Conservation (phyloP, 1,139 yeast species). For the Candida sp. region DNA sequence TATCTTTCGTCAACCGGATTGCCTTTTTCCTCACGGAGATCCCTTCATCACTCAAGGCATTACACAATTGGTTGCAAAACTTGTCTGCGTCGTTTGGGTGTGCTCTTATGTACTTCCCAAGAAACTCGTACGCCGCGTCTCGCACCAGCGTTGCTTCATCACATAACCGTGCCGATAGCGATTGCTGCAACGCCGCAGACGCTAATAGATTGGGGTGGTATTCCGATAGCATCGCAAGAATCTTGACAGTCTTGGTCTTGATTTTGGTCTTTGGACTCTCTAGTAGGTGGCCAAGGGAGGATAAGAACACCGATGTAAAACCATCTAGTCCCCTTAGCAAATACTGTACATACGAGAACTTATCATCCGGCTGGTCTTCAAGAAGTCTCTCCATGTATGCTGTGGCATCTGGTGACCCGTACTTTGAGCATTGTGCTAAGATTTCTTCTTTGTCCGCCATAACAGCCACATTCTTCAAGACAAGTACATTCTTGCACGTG, state of each 20-base stretch:
- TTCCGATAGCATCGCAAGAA: constrained; percentile 49
- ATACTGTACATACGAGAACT: background rate
- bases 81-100: constrained; percentile 50
- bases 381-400: background rate
- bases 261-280: constrained; percentile 61
- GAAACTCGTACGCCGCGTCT: constrained; percentile 74
- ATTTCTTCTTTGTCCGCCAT: background rate
- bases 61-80: constrained; percentile 55
- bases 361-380: background rate
- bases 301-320: constrained; percentile 58
- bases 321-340: constrained; percentile 25
- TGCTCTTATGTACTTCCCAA: constrained; percentile 52
- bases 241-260: constrained; percentile 67
- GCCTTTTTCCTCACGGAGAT: constrained; percentile 68
- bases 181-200: constrained; percentile 52
- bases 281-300: constrained; percentile 49
- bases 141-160: constrained; percentile 76
- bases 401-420: background rate
- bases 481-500: constrained; percentile 7
- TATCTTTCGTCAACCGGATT: constrained; percentile 51
- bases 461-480: background rate
- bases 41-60: constrained; percentile 61
- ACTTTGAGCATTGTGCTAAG: background rate
- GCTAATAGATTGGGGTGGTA: constrained; percentile 55
- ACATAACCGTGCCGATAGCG: constrained; percentile 53